These are phyloP conservation scores for Ustilago sp. DNA, from an alignment of 1,284 basidiomycete genomes.

Conservation along the genomic window DNA sequence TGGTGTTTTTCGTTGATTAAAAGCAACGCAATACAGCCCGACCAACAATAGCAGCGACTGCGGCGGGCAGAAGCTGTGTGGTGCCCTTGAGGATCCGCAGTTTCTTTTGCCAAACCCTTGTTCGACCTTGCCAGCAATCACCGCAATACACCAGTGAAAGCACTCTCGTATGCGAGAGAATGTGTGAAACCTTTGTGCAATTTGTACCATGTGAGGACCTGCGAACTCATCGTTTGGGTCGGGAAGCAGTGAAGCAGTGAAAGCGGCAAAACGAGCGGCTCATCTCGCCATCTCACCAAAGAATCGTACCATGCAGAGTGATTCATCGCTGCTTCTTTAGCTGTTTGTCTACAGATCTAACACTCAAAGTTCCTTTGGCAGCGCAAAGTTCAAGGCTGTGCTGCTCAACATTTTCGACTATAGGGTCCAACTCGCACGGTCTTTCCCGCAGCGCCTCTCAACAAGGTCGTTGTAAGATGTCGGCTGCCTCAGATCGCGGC, in stretches of 20 bases:
- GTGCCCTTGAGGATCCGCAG: constrained; percentile 5
- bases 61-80: not conserved
- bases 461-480: no score
- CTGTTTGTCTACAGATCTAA: not conserved
- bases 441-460: not conserved
- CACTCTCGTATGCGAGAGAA: no score
- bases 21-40: not conserved
- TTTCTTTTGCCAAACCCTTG: not conserved
- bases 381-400: not conserved
- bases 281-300: constrained; percentile 19
- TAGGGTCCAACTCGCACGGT: constrained; percentile 1
- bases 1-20: not conserved
- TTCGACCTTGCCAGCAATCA: not conserved
- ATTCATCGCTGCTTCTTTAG: not conserved
- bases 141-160: no score
- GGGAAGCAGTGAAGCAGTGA: not conserved
- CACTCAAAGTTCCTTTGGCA: no score
- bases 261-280: constrained; percentile 25
- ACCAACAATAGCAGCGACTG: not conserved
- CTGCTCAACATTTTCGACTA: not conserved
- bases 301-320: constrained; percentile 13
- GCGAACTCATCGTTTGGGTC: not conserved
- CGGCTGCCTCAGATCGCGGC: no score
- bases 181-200: constrained; percentile 3
- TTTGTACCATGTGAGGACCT: not conserved